Evolutionary conservation across 345 rosid genomes (phyloP), one percentile per base, ranked within the genome.

Genomic region (Euphorbia peplus): DNA sequence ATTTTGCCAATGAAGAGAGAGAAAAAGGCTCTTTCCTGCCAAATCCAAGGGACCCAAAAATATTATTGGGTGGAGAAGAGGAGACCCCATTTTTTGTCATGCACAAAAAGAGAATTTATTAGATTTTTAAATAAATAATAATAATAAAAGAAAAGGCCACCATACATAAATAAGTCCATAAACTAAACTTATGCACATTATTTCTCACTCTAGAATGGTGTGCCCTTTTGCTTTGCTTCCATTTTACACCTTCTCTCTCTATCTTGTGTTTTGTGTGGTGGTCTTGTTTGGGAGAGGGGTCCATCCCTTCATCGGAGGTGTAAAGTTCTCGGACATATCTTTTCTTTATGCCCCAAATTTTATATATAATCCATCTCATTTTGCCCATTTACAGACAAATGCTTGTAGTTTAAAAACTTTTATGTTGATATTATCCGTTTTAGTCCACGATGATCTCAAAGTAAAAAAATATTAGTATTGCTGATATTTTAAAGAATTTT

Each of bases 161-260:
- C 51, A 61, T 69, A 54, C 79, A 76, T n/a, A n/a, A n/a, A n/a
- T n/a, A n/a, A n/a, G n/a, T n/a, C n/a, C n/a, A n/a, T n/a, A n/a
- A n/a, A n/a, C n/a, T n/a, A n/a, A n/a, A n/a, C n/a, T n/a, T n/a
- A n/a, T n/a, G n/a, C n/a, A n/a, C n/a, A n/a, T n/a, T 72, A 68
- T 79, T 69, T 67, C 75, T 75, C 76, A 55, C 81, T 69, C 76
- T 79, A 69, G 81, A 78, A 60, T 76, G 71, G 71, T 61, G 77
- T 78, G 75, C 71, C 68, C 62, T 57, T 70, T 76, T 57, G 67
- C 83, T 83, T 86, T 84, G 85, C 86, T 86, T 84, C 86, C 81
- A 75, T 79, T 82, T 82, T 70, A 86, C 86, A 80, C 46, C 74
- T 83, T 68, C 57, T 65, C 56, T 69, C 73, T 69, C 70, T 44